Conservation (phyloP, 2,329 filamentous ascomycete genomes). For the Pyrenophora teres region DNA sequence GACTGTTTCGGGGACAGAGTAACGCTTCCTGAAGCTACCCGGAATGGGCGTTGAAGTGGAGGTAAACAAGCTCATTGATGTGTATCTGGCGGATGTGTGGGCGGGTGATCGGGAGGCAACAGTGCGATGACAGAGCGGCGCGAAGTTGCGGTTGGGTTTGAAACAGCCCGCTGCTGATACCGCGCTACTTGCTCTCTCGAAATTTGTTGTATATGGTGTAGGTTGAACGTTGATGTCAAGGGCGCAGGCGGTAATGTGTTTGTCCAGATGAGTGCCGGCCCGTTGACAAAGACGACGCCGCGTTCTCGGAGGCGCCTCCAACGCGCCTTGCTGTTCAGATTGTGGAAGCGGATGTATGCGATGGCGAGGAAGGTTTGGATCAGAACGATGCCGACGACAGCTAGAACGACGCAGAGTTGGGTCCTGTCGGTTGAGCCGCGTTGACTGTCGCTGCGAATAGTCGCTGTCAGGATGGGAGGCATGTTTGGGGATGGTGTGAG, state of each 20-base stretch:
- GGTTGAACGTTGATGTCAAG: constrained; percentile 11
- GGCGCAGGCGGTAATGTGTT: constrained; percentile 13
- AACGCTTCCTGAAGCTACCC: not conserved
- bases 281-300: constrained; percentile 19
- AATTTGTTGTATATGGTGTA: not conserved
- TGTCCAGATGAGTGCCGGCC: constrained; percentile 16
- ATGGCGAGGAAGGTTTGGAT: constrained; percentile 4
- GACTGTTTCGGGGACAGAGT: not conserved
- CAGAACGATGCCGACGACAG: constrained; percentile 7
- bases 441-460: not conserved
- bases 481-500: not conserved
- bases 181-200: not conserved
- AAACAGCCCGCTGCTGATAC: not conserved
- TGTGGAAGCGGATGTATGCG: constrained; percentile 1
- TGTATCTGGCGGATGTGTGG: not conserved
- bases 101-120: not conserved
- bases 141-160: not conserved
- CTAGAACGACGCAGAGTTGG: constrained; percentile 5
- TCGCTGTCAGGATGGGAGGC: not conserved
- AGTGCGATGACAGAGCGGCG: not conserved
- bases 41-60: not conserved
- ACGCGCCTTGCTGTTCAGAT: constrained; percentile 14
- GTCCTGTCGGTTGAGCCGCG: constrained; percentile 4
- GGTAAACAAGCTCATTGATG: not conserved
- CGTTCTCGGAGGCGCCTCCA: constrained; percentile 14